Base-by-base conservation (phyloP, 2,329 filamentous ascomycete genomes). In the Alternaria sp. region DNA sequence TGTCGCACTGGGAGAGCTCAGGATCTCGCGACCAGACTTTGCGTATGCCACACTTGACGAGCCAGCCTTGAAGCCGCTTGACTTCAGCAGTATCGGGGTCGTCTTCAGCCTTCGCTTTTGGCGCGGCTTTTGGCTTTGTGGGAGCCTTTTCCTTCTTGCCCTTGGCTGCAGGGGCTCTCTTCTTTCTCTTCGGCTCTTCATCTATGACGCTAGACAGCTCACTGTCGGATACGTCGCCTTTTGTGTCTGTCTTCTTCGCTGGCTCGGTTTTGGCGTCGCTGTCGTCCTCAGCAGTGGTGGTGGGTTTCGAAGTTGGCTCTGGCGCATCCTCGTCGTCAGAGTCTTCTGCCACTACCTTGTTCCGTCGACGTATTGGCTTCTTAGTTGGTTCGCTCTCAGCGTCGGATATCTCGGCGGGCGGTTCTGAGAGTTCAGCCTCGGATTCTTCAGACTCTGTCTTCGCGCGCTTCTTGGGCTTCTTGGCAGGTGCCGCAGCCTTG, bases 11-110 rank as follows among this genome's bases (percentile, higher is more conserved):
- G 76, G 92, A 92, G 28, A 99, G 85, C 79, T 97, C 93, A 12
- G 66, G 62, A 36, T 68, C 70, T 65, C 90, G 89, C 51, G 86
- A 87, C 94, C 95, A 99, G 63, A 97, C 87, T 76, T 97, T 98
- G 54, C 93, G 90, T 57, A 97, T 88, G 30, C 94, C 94, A 73
- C 94, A 99, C 79, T 97, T 97, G 46, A 90, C 81, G 7, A 99
- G 86, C 79, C 94, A 93, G 9, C 89, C 87, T 80, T 98, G 94
- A 4, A 98, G 84, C 50, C 89, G 91, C 79, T 97, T 98, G 75
- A 97, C 91, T 76, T 97, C 92, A 4, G 87, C 89, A 60, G 92
- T 88, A 62, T 93, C 86, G 0, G 90, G 87, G 18, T 89, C 83
- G 2, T 81, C 68, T 9, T 74, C 64, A 7, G 65, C 53, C 36